A percentile compares a stretch with the other conserved stretches of the same genome.
These are phyloP conservation scores for Dispira simplex DNA, from an alignment of 192 early-diverging fungal species.

Conservation along the genomic window DNA sequence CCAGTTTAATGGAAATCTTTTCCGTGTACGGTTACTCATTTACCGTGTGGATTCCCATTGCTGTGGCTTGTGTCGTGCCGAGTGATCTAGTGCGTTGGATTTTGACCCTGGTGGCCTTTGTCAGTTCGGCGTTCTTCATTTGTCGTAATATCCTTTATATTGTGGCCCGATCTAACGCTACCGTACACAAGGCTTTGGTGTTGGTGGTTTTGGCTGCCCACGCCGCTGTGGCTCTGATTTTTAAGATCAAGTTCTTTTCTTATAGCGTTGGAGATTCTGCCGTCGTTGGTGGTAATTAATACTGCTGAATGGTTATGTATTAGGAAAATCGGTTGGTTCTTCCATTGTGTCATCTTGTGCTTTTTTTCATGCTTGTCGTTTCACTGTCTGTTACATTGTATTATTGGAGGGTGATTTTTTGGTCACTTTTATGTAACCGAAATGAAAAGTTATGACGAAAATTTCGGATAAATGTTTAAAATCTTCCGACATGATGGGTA, in stretches of 20 bases:
- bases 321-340: no score
- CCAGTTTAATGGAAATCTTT: constrained; percentile 73
- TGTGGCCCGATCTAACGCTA: constrained; percentile 49
- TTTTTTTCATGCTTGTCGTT: no score
- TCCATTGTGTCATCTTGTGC: no score
- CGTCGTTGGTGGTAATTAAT: no score
- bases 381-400: no score
- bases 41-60: constrained; percentile 86
- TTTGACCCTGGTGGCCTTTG: constrained; percentile 6
- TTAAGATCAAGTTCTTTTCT: constrained; percentile 79
- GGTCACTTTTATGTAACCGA: no score
- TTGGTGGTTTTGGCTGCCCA: constrained; percentile 49
- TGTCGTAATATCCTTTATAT: constrained; percentile 30
- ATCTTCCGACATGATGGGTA: no score
- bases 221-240: constrained; percentile 49
- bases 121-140: constrained; percentile 19
- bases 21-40: constrained; percentile 85
- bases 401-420: no score
- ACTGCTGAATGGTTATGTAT: no score
- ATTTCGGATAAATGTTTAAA: no score
- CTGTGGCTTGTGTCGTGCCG: constrained; percentile 73
- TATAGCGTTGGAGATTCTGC: constrained; percentile 19
- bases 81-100: constrained; percentile 65
- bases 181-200: constrained; percentile 48
- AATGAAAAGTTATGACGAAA: no score